These are phyloP conservation scores for Calycina marina DNA, from an alignment of 2,329 filamentous ascomycete species.

Conservation along the genomic window DNA sequence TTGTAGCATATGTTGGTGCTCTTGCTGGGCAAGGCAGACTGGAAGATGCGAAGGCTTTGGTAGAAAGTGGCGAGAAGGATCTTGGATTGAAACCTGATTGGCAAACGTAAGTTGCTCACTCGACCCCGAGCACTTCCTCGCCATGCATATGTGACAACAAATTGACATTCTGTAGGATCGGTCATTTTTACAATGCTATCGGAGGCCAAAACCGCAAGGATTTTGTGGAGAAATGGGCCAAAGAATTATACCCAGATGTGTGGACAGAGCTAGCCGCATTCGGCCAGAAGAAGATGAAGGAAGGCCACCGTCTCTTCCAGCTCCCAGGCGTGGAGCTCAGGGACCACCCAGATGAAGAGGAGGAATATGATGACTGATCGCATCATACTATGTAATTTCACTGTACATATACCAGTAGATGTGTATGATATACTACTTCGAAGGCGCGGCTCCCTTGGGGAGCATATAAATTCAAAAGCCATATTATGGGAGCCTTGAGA, in stretches of 20 bases:
- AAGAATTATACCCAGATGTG: conserved; percentile 46
- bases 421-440: not conserved
- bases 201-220: conserved; percentile 50
- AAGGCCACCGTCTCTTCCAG: conserved; percentile 17
- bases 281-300: conserved; percentile 15
- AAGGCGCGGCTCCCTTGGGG: not conserved
- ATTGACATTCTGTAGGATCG: no score
- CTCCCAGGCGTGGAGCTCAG: conserved; percentile 14
- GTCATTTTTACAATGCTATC: conserved; percentile 61
- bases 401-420: not conserved
- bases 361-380: conserved; percentile 2
- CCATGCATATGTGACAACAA: no score
- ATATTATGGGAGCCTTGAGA: no score
- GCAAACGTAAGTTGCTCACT: conserved; percentile 57
- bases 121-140: no score
- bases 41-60: conserved; percentile 49
- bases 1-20: conserved; percentile 62
- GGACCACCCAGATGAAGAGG: conserved; percentile 7
- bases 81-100: conserved; percentile 53
- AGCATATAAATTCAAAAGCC: no score
- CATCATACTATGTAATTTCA: no score
- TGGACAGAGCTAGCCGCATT: conserved; percentile 46
- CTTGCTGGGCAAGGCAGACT: conserved; percentile 59
- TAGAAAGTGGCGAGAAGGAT: conserved; percentile 51
- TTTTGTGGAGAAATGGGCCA: conserved; percentile 62